phyloP scores from a whole-genome alignment of 345 rosid species.

The Cardamine chenopodiifolia region DNA sequence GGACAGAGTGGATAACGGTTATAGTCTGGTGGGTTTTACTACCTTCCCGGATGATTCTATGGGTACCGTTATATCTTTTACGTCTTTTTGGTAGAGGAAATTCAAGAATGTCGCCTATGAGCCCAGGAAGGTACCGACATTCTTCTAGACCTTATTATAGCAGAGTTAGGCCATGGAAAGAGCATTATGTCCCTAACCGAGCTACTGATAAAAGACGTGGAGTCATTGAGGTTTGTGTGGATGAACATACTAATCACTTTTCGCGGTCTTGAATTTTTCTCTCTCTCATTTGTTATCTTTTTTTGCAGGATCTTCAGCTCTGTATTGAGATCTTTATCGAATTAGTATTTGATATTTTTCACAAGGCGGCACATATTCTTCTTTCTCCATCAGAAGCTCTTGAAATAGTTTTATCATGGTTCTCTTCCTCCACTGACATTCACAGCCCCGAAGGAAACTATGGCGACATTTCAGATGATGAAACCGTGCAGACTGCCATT shows the following conservation, averaged over 20 bases:
- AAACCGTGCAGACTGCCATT: conserved; percentile 49
- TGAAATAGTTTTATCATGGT: conserved; percentile 47
- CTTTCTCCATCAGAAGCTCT: conserved; percentile 73
- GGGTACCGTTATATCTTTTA: conserved; percentile 51
- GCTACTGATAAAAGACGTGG: conserved; percentile 92
- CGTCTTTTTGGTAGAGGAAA: conserved; percentile 43
- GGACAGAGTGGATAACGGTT: conserved; percentile 56
- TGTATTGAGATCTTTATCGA: conserved; percentile 82
- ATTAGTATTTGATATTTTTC: conserved; percentile 69
- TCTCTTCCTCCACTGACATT: conserved; percentile 47
- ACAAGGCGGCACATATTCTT: conserved; percentile 68
- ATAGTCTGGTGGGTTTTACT: conserved; percentile 65
- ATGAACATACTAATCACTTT: background rate
- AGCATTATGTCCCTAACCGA: conserved; percentile 64
- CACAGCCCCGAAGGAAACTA: conserved; percentile 31
- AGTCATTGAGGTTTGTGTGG: conserved; percentile 76
- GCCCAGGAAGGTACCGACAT: conserved; percentile 46
- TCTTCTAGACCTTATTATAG: conserved; percentile 44
- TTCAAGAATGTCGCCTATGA: conserved; percentile 39
- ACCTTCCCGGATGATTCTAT: conserved; percentile 59
- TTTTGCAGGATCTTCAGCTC: conserved; percentile 85
- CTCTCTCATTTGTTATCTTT: conserved; percentile 11
- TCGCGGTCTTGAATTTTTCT: background rate
- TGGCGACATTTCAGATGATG: conserved; percentile 37
- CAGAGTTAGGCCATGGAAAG: conserved; percentile 52